Evolutionary conservation across 2,329 filamentous ascomycete genomes (phyloP), one percentile per base, ranked within the genome.

Genomic region (Pestalotiopsis sp.): DNA sequence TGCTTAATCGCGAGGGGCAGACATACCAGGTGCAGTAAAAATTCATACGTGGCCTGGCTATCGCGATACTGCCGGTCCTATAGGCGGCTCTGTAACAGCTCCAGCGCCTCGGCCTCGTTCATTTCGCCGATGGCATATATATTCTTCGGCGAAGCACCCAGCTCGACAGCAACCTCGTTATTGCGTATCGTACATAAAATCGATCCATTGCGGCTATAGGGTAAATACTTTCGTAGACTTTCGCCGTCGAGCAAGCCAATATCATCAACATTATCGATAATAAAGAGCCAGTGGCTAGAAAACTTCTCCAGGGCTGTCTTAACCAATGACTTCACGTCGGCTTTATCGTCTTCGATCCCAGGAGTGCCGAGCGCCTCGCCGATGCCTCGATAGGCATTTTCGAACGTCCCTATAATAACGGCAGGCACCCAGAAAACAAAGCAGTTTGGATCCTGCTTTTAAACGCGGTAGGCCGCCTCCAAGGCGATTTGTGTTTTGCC

Each of bases 181-280:
- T 49, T 49, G 1, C 45, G 45, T 49, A 17, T 49, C 1, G 45
- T 49, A 2, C 1, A 49, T 6, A 49, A 1, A n/a, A 49, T 49
- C 13, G 45, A 49, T 49, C 45, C 45, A 3, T 49, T 49, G 17
- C 45, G 45, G 45, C 45, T 49, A 4, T 1, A 49, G 1, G 45
- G 45, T 4, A 49, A 20, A 49, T 49, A 49, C 45, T 49, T 7
- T 49, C 45, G 45, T 17, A 49, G 6, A 17, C 14, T 17, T 49
- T 49, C 45, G 45, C 14, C 2, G 4, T 49, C 6, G 14, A 81
- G 68, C 2, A 82, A 66, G 1, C 75, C 67, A 1, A 52, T 68
- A 64, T 84, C 80, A 67, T 85, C 81, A 9, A 79, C 80, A 64
- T 84, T 85, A 66, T 86, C 82, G 20, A 85, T 66, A 58, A 86